Evolutionary conservation across 805 yeast genomes (phyloP).

Genomic region (Blastobotrys terrestris): DNA sequence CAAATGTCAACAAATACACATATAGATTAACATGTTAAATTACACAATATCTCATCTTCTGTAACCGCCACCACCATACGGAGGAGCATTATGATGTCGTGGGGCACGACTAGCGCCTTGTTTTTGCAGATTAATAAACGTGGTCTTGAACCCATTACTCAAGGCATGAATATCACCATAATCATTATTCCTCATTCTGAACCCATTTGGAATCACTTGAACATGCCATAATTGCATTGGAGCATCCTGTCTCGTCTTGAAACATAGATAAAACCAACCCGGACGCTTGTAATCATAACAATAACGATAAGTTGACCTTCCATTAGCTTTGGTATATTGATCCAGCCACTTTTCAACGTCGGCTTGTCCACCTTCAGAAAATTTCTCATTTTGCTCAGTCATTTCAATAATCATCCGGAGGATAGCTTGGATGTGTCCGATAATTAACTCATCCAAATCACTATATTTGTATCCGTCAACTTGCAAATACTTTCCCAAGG

Average conservation of each 20-base stretch:
- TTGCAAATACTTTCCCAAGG: constrained; percentile 50
- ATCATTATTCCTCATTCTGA: constrained; percentile 64
- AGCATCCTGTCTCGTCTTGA: constrained; percentile 54
- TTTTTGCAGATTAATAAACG: constrained; percentile 8
- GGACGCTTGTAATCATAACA: constrained; percentile 86
- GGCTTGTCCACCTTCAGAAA: constrained; percentile 67
- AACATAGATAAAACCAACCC: constrained; percentile 86
- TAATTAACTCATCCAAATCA: constrained; percentile 90
- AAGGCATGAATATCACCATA: constrained; percentile 86
- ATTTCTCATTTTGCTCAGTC: constrained; percentile 73
- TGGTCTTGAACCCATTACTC: constrained; percentile 91
- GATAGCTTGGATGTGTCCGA: constrained; percentile 77
- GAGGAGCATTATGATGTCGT: neutral
- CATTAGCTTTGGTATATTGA: constrained; percentile 83
- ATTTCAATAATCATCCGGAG: constrained; percentile 79
- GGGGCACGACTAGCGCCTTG: neutral
- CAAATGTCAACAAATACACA: neutral
- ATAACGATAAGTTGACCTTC: constrained; percentile 84
- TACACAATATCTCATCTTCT: neutral
- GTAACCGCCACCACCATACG: neutral
- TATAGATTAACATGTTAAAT: neutral
- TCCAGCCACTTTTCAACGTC: constrained; percentile 85
- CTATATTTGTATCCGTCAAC: constrained; percentile 69
- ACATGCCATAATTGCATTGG: constrained; percentile 80
- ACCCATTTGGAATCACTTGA: constrained; percentile 83